These are phyloP conservation scores for Mercurialis annua DNA, from an alignment of 345 rosid species.

Conservation along the genomic window DNA sequence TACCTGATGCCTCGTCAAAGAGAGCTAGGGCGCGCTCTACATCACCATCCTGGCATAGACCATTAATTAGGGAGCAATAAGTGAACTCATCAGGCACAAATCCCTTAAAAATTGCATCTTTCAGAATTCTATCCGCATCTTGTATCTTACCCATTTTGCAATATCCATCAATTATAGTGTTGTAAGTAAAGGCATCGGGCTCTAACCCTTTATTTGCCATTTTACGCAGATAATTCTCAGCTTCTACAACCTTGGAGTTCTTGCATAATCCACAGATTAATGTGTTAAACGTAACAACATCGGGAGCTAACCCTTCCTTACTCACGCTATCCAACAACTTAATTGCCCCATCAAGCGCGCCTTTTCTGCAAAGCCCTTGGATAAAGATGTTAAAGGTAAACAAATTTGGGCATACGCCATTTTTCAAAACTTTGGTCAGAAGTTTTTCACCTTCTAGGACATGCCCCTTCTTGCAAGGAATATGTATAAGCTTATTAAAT, in stretches of 20 bases:
- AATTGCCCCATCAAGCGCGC: conserved; percentile 53
- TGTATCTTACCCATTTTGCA: conserved; percentile 65
- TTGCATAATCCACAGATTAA: conserved; percentile 76
- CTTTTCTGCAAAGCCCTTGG: conserved; percentile 73
- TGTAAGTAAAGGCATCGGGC: conserved; percentile 78
- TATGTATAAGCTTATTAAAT: conserved; percentile 83
- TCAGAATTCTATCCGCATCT: conserved; percentile 63
- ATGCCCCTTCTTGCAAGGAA: conserved; percentile 72
- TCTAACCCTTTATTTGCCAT: conserved; percentile 80
- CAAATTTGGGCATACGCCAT: conserved; percentile 69
- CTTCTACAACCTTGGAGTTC: conserved; percentile 55
- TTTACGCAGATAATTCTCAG: conserved; percentile 64
- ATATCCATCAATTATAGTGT: conserved; percentile 65
- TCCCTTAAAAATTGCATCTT: conserved; percentile 65
- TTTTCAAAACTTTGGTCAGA: conserved; percentile 63
- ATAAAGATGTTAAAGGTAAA: conserved; percentile 80
- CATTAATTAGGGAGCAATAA: conserved; percentile 63
- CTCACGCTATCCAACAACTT: conserved; percentile 53
- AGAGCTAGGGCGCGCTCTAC: conserved; percentile 62
- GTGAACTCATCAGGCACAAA: conserved; percentile 82
- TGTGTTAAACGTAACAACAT: conserved; percentile 76
- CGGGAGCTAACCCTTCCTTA: conserved; percentile 61
- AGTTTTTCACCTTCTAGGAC: conserved; percentile 70
- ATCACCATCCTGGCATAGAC: conserved; percentile 66
- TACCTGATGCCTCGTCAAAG: conserved; percentile 51